Percentiles rank a stretch among this genome's conserved stretches.
Conservation (phyloP, 352 stramenopile species). For the Phytophthora macrochlamydospora region DNA sequence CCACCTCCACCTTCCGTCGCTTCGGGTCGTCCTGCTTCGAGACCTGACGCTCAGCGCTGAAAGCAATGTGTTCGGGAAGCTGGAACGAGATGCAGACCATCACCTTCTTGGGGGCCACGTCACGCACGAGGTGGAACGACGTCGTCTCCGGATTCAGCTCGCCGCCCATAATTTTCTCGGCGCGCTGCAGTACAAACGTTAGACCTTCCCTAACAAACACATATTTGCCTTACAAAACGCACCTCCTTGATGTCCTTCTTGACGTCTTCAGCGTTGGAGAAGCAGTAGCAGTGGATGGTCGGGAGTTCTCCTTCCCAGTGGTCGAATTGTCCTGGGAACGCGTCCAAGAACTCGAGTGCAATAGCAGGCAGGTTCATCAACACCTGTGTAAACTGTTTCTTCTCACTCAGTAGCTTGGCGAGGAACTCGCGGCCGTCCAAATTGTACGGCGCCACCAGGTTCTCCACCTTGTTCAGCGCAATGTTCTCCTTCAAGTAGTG, state of each 20-base stretch:
- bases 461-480: slow-evolving; percentile 89
- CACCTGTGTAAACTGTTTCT: slow-evolving; percentile 88
- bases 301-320: slow-evolving; percentile 76
- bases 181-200: slow-evolving; percentile 43
- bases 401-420: slow-evolving; percentile 67
- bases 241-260: slow-evolving; percentile 77
- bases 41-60: slow-evolving; percentile 52
- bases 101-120: slow-evolving; percentile 97
- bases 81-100: slow-evolving; percentile 98
- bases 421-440: slow-evolving; percentile 94
- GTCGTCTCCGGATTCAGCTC: slow-evolving; percentile 56
- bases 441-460: slow-evolving; percentile 88
- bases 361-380: slow-evolving; percentile 97
- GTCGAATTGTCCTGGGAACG: slow-evolving; percentile 69
- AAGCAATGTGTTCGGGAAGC: slow-evolving; percentile 81
- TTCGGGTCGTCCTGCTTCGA: slow-evolving; percentile 48
- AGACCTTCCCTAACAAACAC: slow-evolving; percentile 7
- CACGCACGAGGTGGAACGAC: slow-evolving; percentile 90
- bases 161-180: slow-evolving; percentile 67
- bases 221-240: slow-evolving; percentile 4
- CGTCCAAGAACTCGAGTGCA: slow-evolving; percentile 94
- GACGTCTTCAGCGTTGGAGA: slow-evolving; percentile 84
- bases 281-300: slow-evolving; percentile 96
- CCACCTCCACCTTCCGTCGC: slow-evolving; percentile 46
- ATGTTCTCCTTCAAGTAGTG: slow-evolving; percentile 93